A percentile compares a stretch with the other conserved stretches of the same genome.
phyloP scores from a whole-genome alignment of 331 rosid genomes.

The Prunus yedoensis region DNA sequence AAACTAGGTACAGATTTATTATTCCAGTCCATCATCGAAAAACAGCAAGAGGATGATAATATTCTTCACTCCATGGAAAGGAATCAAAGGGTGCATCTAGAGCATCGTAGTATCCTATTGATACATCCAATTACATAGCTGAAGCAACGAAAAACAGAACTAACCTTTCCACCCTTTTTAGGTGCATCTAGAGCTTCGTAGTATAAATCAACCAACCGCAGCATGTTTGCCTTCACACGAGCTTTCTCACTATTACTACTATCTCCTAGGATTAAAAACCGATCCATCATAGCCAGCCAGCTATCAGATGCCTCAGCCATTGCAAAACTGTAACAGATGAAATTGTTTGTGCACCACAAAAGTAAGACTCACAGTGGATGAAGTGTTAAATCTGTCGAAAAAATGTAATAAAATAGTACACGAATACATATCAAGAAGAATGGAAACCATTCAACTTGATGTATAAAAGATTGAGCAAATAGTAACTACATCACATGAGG shows the following conservation, averaged over 20 bases:
- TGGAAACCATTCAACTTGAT: not conserved
- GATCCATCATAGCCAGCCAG: slow-evolving; percentile 75
- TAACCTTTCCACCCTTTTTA: slow-evolving; percentile 69
- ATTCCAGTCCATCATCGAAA: not conserved
- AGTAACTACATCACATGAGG: not conserved
- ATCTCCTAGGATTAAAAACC: slow-evolving; percentile 39
- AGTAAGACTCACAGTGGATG: not conserved
- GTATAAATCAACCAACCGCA: slow-evolving; percentile 54
- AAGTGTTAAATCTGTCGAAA: not conserved
- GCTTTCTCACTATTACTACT: slow-evolving; percentile 29
- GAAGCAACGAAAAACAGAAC: slow-evolving; percentile 19
- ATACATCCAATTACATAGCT: not conserved
- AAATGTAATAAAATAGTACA: not conserved
- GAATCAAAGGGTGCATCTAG: not conserved
- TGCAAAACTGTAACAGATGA: slow-evolving; percentile 42
- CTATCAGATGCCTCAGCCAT: slow-evolving; percentile 54
- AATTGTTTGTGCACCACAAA: not conserved
- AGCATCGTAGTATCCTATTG: not conserved
- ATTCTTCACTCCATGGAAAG: not conserved
- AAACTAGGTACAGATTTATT: not conserved
- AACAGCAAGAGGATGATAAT: not conserved
- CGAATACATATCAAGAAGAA: not conserved
- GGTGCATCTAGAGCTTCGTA: slow-evolving; percentile 80
- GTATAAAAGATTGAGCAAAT: not conserved
- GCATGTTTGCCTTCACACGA: slow-evolving; percentile 38